Evolutionary conservation across 1,284 basidiomycete species (phyloP).

Genomic region (Moniliophthora roreri): DNA sequence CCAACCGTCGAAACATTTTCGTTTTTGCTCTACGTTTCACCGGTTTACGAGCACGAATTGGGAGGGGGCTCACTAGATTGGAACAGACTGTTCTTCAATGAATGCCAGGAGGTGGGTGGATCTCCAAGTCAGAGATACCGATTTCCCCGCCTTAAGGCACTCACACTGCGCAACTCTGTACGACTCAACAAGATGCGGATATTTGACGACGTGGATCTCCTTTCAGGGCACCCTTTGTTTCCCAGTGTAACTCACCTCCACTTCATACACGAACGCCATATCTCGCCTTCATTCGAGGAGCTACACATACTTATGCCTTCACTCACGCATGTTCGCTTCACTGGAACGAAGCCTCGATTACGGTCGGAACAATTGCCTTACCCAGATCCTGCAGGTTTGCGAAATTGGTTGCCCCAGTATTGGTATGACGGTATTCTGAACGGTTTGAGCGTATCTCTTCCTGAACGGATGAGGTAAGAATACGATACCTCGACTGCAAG

Average conservation of each 20-base stretch:
- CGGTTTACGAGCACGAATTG: too few relatives aligned
- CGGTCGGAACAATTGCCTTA: not conserved
- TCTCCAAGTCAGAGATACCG: too few relatives aligned
- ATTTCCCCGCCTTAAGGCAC: too few relatives aligned
- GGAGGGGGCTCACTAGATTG: not conserved
- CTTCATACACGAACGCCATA: too few relatives aligned
- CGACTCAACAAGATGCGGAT: too few relatives aligned
- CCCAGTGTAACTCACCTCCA: too few relatives aligned
- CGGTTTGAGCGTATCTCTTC: not conserved
- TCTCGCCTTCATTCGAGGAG: not conserved
- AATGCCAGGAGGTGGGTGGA: not conserved
- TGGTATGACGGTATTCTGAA: not conserved
- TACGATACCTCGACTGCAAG: not conserved
- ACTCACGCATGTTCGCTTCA: slow-evolving; percentile 2
- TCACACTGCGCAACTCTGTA: too few relatives aligned
- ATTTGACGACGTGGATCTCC: too few relatives aligned
- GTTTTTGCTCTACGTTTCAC: slow-evolving; percentile 3
- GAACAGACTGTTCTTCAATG: not conserved
- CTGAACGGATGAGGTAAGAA: not conserved
- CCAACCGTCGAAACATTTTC: slow-evolving; percentile 3
- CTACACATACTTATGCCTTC: not conserved
- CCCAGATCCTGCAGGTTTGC: not conserved
- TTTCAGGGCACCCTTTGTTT: too few relatives aligned
- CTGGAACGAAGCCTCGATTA: not conserved
- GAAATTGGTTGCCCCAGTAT: not conserved